These are phyloP conservation scores for Picea glauca DNA, from an alignment of 75 land plant genomes.

Conservation along the genomic window DNA sequence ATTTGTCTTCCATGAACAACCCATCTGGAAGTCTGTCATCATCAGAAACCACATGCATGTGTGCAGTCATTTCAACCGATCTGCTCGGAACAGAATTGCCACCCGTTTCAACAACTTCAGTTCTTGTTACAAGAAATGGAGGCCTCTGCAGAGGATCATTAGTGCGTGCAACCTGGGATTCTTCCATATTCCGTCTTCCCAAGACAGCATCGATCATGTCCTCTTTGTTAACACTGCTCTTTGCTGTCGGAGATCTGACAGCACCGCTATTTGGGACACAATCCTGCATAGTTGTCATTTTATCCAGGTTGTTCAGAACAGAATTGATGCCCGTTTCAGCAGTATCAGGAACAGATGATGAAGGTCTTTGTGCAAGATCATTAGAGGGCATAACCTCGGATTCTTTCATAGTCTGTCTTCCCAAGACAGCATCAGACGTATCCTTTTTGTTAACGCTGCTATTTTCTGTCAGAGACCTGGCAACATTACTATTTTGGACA, in stretches of 20 bases:
- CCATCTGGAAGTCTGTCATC: neutral
- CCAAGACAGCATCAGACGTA: neutral
- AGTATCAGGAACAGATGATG: neutral
- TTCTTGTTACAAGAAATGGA: neutral
- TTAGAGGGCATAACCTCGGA: neutral
- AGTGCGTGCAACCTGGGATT: neutral
- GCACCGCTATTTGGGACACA: too few species aligned
- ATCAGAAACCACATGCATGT: neutral
- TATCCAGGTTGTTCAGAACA: neutral
- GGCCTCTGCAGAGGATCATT: neutral
- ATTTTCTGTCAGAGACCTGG: neutral
- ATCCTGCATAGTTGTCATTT: too few species aligned
- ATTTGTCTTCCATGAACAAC: neutral
- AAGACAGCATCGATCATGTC: neutral
- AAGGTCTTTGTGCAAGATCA: neutral
- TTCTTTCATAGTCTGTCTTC: neutral
- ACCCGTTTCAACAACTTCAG: constrained; percentile 1
- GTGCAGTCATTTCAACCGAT: neutral
- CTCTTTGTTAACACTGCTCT: neutral
- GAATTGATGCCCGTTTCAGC: constrained; percentile 9
- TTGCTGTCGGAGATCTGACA: neutral
- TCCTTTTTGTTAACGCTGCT: neutral
- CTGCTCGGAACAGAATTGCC: constrained; percentile 2
- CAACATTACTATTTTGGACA: constrained; percentile 1
- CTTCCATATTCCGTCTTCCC: neutral